Base-by-base conservation (phyloP, 2,329 filamentous ascomycete species). In the Penicillium sp. region DNA sequence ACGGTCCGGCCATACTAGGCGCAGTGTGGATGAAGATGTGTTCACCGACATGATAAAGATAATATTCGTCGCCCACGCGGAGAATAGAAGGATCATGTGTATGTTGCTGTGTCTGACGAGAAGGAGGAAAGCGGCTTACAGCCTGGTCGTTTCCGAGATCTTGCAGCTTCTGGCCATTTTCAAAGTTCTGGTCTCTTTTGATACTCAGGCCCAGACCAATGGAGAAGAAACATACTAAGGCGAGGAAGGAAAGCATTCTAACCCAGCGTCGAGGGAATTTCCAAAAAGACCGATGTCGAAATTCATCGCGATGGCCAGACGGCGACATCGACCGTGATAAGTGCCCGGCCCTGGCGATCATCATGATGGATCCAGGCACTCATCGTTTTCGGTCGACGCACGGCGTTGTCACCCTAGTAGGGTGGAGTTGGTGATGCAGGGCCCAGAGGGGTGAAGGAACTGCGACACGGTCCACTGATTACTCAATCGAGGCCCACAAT, bases 51-150 rank as follows among this genome's bases (percentile, higher is more conserved):
- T 69, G 63, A 53, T 73, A 73, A 9, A 68, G 59, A 51, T 72
- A 72, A 48, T 66, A 72, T 16, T 51, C 66, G 42, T 62, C 60
- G 2, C 55, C 65, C 11, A 65, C 64, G 1, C 57, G 61, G 46
- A 73, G 53, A 29, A 73, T 68, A 35, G 63, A 72, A 16, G 71
- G 71, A 49, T 73, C 71, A 56, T 73, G 71, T 34, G 69, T 73
- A 39, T 61, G 47, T 32, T 66, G 64, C 5, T 61, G 48, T n/a
- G 64, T 64, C 40, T 65, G 62, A 9, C 61, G 62, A 2, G 64
- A 42, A n/a, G 64, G 60, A 20, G 64, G 64, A 20, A 66, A 65
- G 7, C 43, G 18, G 26, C 42, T 49, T 7, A 55, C 31, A 11
- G 45, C 55, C 37, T 42, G 49, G 18, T 48, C 43, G 20, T 49